Percentiles rank a stretch among this genome's conserved stretches.
phyloP scores from a whole-genome alignment of 805 yeast species.

The Peterozyma xylosa region DNA sequence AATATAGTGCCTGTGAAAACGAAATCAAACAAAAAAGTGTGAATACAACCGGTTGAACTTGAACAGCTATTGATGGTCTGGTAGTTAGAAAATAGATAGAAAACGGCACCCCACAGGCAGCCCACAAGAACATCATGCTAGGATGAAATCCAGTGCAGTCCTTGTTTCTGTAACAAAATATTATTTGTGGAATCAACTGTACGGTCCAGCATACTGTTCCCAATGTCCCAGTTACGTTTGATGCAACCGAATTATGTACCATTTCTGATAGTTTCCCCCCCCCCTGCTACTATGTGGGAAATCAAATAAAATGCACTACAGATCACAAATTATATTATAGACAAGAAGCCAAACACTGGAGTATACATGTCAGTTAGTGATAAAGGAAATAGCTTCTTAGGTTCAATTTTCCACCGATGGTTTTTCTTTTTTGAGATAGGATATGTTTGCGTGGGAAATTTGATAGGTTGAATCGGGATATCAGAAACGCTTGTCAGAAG shows the following conservation, averaged over 20 bases:
- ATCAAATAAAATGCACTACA: too few species aligned
- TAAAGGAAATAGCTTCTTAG: too few species aligned
- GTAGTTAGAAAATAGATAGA: slow-evolving; percentile 73
- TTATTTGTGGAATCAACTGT: slow-evolving; percentile 75
- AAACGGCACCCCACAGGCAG: slow-evolving; percentile 69
- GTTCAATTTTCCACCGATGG: too few species aligned
- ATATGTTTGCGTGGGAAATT: too few species aligned
- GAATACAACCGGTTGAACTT: slow-evolving; percentile 84
- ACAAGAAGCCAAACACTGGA: not conserved
- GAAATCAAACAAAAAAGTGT: slow-evolving; percentile 59
- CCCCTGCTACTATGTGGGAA: not conserved
- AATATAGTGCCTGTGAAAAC: slow-evolving; percentile 59
- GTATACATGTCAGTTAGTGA: too few species aligned
- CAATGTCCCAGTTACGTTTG: slow-evolving; percentile 74
- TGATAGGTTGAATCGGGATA: too few species aligned
- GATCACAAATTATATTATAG: too few species aligned
- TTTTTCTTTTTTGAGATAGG: not conserved
- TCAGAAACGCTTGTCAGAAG: too few species aligned
- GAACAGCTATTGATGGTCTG: slow-evolving; percentile 67
- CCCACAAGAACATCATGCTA: slow-evolving; percentile 85
- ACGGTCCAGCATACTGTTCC: slow-evolving; percentile 94
- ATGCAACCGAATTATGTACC: slow-evolving; percentile 31
- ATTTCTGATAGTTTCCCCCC: not conserved
- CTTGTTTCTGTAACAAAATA: slow-evolving; percentile 60
- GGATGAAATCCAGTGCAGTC: slow-evolving; percentile 91